Conservation (phyloP, 2,329 filamentous ascomycete genomes). For the Colletotrichum sp. region DNA sequence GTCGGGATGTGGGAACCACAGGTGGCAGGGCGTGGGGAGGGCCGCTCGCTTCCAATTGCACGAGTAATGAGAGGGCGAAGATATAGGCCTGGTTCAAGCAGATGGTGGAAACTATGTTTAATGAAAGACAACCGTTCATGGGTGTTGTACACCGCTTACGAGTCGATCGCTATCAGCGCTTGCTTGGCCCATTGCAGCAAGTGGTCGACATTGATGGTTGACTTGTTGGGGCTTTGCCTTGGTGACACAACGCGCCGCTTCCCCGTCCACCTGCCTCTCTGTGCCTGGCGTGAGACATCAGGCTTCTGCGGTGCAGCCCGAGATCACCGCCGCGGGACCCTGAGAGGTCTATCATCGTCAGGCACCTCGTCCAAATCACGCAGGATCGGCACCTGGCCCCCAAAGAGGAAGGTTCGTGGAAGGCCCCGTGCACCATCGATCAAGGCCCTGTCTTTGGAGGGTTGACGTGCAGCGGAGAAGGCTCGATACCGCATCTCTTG, state of each 20-base stretch:
- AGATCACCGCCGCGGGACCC: not conserved
- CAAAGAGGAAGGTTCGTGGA: constrained; percentile 17
- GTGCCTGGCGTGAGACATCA: constrained; percentile 8
- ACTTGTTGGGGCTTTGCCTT: not conserved
- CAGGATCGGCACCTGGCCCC: constrained; percentile 9
- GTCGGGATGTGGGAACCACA: constrained; percentile 1
- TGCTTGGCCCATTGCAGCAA: constrained; percentile 1
- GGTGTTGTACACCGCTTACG: constrained; percentile 6
- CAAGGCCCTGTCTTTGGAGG: not conserved
- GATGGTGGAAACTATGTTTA: constrained; percentile 2
- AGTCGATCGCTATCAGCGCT: constrained; percentile 4
- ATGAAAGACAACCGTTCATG: not conserved
- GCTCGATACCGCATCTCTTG: not conserved
- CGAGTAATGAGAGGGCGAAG: constrained; percentile 10
- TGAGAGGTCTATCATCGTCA: not conserved
- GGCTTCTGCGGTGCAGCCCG: not conserved
- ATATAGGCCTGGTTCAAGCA: not conserved
- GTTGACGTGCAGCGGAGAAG: constrained; percentile 16
- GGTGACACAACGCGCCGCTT: not conserved
- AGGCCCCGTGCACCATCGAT: not conserved
- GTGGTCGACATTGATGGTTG: not conserved
- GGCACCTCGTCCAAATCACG: not conserved
- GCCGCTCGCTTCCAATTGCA: not conserved
- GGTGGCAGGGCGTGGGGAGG: not conserved
- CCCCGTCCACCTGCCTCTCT: constrained; percentile 9